Evolutionary conservation across 495 filamentous ascomycete genomes (phyloP), one percentile per base, ranked within the genome.

Genomic region (Lichenothelia convexa): DNA sequence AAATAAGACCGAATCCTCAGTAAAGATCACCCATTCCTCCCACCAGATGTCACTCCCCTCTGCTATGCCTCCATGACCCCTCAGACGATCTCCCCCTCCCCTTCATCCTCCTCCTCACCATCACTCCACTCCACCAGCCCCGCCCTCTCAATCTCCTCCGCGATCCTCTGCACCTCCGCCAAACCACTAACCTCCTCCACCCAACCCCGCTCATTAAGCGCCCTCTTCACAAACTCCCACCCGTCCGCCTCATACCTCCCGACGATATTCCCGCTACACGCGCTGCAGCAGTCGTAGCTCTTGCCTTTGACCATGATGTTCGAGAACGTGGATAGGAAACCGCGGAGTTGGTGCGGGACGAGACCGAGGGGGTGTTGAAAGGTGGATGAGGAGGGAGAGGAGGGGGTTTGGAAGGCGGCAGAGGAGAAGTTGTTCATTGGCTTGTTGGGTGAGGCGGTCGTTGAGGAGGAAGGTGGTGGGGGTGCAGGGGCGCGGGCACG

Each of bases 271-370:
- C 73, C 68, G 40, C 82, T 91, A 53, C 89, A 97, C 15, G 86
- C 89, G 40, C 83, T 89, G 53, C 89, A 97, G 56, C 75, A 85
- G 38, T 84, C 72, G 50, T 93, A 97, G 36, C 77, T 83, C 43
- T 65, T 64, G 6, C 89, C 87, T 40, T 70, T 73, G 32, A 95
- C 73, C 21, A 75, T 56, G 43, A 94, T 67, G 48, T 86, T 93
- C 50, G 80, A 71, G 54, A 86, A 95, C 7, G 57, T 80, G 32
- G 73, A 68, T n/a, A 95, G 65, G 53, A 85, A 95, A 12, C 89
- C 89, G 39, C 89, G 77, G 30, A 97, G 82, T 45, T 87, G 81
- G 50, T 97, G 89, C 13, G 89, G 89, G 1, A 97, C 70, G 40
- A 82, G 64, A 5, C 89, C 89, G 12, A 97, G 70, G 3, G 89